Percentiles rank a stretch among this genome's conserved stretches.
These are phyloP conservation scores for Aspergillus pseudoterreus DNA, from an alignment of 2,329 filamentous ascomycete species.

Conservation along the genomic window DNA sequence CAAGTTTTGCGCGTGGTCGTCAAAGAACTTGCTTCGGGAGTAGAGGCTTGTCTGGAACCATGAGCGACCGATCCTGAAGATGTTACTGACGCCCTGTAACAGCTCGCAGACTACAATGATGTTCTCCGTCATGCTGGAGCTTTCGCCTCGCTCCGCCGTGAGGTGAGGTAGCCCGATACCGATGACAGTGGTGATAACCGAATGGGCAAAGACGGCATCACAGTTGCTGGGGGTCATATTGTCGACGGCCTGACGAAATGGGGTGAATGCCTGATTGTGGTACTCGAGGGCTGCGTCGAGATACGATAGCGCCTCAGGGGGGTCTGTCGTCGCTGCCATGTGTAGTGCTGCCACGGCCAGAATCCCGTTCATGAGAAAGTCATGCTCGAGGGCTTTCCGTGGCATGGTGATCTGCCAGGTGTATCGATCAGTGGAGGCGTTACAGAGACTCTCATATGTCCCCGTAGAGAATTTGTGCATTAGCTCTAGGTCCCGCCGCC, in stretches of 20 bases:
- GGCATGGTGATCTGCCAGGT: constrained; percentile 41
- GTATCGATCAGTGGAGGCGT: constrained; percentile 26
- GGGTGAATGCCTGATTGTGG: constrained; percentile 31
- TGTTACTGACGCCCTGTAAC: constrained; percentile 33
- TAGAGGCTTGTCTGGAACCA: constrained; percentile 53
- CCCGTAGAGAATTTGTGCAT: constrained; percentile 51
- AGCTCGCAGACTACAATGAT: constrained; percentile 34
- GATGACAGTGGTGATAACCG: constrained; percentile 34
- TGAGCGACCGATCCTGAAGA: constrained; percentile 26
- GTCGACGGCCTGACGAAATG: constrained; percentile 33
- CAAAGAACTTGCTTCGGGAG: constrained; percentile 45
- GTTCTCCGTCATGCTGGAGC: constrained; percentile 32
- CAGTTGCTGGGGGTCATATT: constrained; percentile 34
- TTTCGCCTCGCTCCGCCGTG: constrained; percentile 27
- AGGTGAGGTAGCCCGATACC: constrained; percentile 33
- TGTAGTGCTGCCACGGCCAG: constrained; percentile 40
- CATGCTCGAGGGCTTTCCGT: constrained; percentile 37
- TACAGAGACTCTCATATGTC: constrained; percentile 43
- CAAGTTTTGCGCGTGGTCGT: constrained; percentile 24
- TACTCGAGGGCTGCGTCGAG: constrained; percentile 36
- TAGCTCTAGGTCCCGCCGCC: constrained; percentile 44
- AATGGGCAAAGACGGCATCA: constrained; percentile 36
- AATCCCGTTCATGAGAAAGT: constrained; percentile 41
- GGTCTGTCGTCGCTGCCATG: constrained; percentile 30
- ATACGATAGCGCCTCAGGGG: constrained; percentile 29